phyloP scores from a whole-genome alignment of 306 rosid species.

The Astragalus glycyphyllos region DNA sequence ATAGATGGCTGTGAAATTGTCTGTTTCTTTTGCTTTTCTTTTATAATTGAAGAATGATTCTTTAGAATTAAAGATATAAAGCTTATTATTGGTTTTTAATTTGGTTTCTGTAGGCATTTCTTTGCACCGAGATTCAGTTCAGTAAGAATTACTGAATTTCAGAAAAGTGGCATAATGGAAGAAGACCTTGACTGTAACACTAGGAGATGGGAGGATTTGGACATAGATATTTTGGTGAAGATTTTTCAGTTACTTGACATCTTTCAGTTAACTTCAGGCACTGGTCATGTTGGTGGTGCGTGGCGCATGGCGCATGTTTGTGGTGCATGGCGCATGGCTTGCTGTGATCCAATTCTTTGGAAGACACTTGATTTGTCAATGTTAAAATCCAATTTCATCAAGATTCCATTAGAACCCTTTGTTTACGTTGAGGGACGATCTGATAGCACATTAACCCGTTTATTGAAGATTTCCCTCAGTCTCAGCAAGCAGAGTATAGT shows the following conservation, averaged over 20 bases:
- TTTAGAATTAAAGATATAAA: background rate
- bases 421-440: conserved; percentile 74
- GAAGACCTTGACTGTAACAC: conserved; percentile 44
- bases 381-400: conserved; percentile 73
- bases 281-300: conserved; percentile 75
- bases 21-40: too few relatives aligned
- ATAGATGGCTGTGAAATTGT: too few relatives aligned
- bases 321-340: conserved; percentile 74
- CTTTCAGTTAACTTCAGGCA: conserved; percentile 64
- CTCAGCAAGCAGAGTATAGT: conserved; percentile 62
- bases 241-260: conserved; percentile 71
- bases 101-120: conserved; percentile 40
- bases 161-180: conserved; percentile 60
- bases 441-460: conserved; percentile 56
- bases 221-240: conserved; percentile 72
- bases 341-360: conserved; percentile 79
- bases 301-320: conserved; percentile 84
- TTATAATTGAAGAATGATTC: background rate
- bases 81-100: conserved; percentile 11
- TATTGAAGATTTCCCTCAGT: conserved; percentile 70
- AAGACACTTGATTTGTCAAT: conserved; percentile 75
- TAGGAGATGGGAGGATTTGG: conserved; percentile 78
- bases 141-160: conserved; percentile 21
- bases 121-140: conserved; percentile 35
- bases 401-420: conserved; percentile 75